Base-by-base conservation (phyloP, 1,284 basidiomycete species). In the Cryptococcus jaspeensis region DNA sequence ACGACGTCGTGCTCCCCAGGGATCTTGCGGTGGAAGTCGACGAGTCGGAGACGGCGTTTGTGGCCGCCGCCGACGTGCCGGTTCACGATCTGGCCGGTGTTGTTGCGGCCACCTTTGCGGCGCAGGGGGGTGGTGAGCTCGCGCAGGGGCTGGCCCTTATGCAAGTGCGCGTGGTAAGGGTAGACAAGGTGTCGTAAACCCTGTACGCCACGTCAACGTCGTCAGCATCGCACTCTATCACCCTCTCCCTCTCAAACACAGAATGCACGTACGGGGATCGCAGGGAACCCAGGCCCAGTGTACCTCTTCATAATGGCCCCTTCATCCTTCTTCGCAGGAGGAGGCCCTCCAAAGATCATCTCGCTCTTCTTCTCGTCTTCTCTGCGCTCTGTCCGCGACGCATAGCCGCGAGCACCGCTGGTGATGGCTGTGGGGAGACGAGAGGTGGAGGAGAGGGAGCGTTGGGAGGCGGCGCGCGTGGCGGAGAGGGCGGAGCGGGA, bases 31-130 rank as follows among this genome's bases (percentile, higher is more conserved):
- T 84, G 82, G 73, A 96, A 99, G 78, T 99, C 96, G 58, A 99
- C 81, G 42, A 87, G 81, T 28, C 96, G 85, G 62, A 97, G 85
- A 39, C 96, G 85, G 56, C 87, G 86, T 63, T 84, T 86, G 80
- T 97, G 93, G 1, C 96, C 96, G 13, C 96, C 95, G 35, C 96
- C 95, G 28, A 89, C 84, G 54, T 86, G 87, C 22, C 92, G 85
- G 20, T 92, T 88, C n/a, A 92, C 93, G 61, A 98, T 90, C 49
- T 84, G 84, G 2, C 96, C 96, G 20, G 84, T 82, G 50, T 75
- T 62, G 73, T 95, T 95, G 28, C 95, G 83, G 0, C 95, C 96
- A 38, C 94, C 95, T 35, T 85, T 89, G 73, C 85, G 87, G 47
- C 94, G 85, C 66, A 88, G 84, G 11, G 95, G 83, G 36, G 89